A percentile compares a stretch with the other conserved stretches of the same genome.
Evolutionary conservation across 1,284 basidiomycete genomes (phyloP).

Genomic region (Cystobasidium sp.): DNA sequence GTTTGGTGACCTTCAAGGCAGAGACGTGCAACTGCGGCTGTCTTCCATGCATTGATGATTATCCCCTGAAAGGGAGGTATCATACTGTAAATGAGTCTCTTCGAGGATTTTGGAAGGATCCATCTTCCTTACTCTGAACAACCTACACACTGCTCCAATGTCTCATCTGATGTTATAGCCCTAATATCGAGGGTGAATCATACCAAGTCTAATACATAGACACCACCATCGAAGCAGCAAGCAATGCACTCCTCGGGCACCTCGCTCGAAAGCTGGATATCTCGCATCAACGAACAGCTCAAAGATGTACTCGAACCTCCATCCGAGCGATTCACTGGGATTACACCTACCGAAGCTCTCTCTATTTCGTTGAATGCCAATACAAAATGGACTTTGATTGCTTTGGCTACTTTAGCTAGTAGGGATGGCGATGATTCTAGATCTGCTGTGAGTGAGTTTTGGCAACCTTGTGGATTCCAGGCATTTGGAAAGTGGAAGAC

Average conservation of each 20-base stretch:
- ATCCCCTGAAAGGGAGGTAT: too few species aligned
- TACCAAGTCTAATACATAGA: background rate
- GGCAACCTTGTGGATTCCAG: background rate
- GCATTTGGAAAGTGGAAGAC: background rate
- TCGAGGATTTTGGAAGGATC: too few species aligned
- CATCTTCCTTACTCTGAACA: too few species aligned
- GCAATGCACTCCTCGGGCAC: slow-evolving; percentile 2
- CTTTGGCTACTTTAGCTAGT: slow-evolving; percentile 28
- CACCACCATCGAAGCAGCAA: background rate
- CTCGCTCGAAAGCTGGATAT: slow-evolving; percentile 29
- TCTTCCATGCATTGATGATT: too few species aligned
- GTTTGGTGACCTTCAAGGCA: too few species aligned
- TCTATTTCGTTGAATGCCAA: slow-evolving; percentile 7
- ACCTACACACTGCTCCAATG: too few species aligned
- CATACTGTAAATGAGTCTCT: too few species aligned
- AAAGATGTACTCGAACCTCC: slow-evolving; percentile 29
- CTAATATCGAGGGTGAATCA: too few species aligned
- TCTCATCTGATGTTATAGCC: too few species aligned
- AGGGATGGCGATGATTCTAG: slow-evolving; percentile 3
- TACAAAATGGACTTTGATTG: slow-evolving; percentile 24
- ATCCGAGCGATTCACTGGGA: slow-evolving; percentile 11
- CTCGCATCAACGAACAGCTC: slow-evolving; percentile 18
- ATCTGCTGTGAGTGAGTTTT: slow-evolving; percentile 18
- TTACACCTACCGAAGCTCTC: slow-evolving; percentile 30
- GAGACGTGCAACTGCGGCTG: background rate